Base-by-base conservation (phyloP, 2,329 filamentous ascomycete genomes). In the Alternaria conjuncta region DNA sequence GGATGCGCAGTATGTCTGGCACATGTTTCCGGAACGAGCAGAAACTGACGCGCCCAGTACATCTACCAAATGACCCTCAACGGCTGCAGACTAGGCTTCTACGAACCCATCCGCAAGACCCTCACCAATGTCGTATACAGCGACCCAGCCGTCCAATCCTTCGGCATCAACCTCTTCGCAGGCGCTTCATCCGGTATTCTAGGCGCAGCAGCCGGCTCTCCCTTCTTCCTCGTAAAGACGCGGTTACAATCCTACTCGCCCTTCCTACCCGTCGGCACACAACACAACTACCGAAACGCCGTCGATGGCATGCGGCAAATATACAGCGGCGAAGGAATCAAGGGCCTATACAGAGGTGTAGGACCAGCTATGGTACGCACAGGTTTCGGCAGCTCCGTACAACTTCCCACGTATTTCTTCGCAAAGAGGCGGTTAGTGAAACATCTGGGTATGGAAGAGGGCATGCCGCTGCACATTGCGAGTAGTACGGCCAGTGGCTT, bases 191-290 rank as follows among this genome's bases (percentile, higher is more conserved):
- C 94, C 4, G 96, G 96, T 57, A 89, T 99, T 66, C 87, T 99
- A 61, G 96, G 96, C 69, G 96, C 95, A 9, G 92, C 92, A n/a
- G 91, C 92, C 21, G 96, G 95, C 43, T 97, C 93, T 57, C 96
- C 96, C 3, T 98, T 99, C 82, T 99, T 99, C 86, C 88, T 99
- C 58, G 92, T 98, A 79, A 99, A 99, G 86, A 99, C 96, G 4
- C 89, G 96, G 46, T 85, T 99, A 61, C 96, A 99, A 82, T 97
- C 93, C 71, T 98, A 88, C 84, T 97, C 94, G 41, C 92, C 94
- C 5, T 96, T 94, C 81, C 86, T 96, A 12, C 96, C 96, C 4
- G 94, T 98, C 46, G 96, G 96, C 58, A 98, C 96, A n/a, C 96
- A 99, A 79, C 96, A 99, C 82, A 86, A 89, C 69, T 99, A 99